Base-by-base conservation (phyloP, 805 yeast species). In the Ogataea zsoltii region DNA sequence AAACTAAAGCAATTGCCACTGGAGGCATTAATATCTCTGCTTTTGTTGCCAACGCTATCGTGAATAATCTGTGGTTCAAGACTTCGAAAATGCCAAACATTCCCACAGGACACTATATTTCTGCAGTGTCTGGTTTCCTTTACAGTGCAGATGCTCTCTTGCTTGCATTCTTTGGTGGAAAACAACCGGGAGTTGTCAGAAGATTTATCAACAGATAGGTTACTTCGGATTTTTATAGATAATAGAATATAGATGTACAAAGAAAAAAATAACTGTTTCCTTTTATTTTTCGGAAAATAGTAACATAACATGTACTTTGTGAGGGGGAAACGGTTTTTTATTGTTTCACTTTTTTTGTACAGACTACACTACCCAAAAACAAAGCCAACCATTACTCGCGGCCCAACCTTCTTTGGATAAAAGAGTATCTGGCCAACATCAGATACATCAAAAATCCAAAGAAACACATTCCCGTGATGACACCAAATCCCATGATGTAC, bases 401-500 rank as follows among this genome's bases (percentile, higher is more conserved):
- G 12, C 26, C 28, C 18, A 34, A n/a, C 17, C 17, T n/a, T 9
- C 36, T 28, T 16, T 16, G 7, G 12, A 44, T 15, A 4, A 14
- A 21, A 4, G 48, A 34, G 34, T 48, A 42, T 28, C 33, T 38
- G 11, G 49, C 52, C n/a, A 45, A 16, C 7, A 25, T 12, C 3
- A 30, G 32, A 25, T 48, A 48, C 25, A 35, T 23, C 7, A 45
- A 15, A 26, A 34, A 41, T 21, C 49, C 50, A 18, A 49, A 41
- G 33, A 49, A 44, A 28, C 51, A 46, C 46, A 51, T 46, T 2
- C 51, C 53, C 1, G 55, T 47, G 32, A 47, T 49, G 31, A 46
- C 50, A 21, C 48, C 46, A 28, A 48, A 48, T 17, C 53, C 82
- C 30, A 65, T 63, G 39, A 70, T 51, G 51, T 75, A 78, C 33